Conservation (phyloP, 2,329 filamentous ascomycete genomes). For the Scytalidium sp. region DNA sequence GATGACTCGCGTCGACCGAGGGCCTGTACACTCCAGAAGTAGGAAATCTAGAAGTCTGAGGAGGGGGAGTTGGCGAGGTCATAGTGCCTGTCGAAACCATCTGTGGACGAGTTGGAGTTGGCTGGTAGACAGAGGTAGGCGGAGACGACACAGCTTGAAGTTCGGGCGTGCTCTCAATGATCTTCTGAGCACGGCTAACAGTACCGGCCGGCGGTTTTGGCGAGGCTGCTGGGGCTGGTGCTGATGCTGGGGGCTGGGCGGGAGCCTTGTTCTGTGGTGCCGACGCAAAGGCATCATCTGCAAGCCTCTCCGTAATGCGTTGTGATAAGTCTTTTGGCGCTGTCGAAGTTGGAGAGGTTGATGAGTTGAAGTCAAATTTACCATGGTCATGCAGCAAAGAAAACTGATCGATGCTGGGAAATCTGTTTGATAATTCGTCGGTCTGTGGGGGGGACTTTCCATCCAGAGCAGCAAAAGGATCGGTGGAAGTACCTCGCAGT, state of each 20-base stretch:
- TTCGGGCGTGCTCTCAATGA: constrained; percentile 61
- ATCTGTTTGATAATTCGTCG: constrained; percentile 82
- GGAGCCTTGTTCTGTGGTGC: constrained; percentile 16
- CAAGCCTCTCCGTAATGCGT: constrained; percentile 71
- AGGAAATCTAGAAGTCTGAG: constrained; percentile 19
- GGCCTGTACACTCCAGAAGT: constrained; percentile 23
- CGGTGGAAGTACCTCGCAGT: constrained; percentile 64
- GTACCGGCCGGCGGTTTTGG: constrained; percentile 28
- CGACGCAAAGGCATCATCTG: constrained; percentile 77
- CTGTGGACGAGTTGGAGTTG: constrained; percentile 31
- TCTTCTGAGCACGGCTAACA: constrained; percentile 60
- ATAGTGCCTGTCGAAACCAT: constrained; percentile 77
- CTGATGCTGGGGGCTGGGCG: constrained; percentile 10
- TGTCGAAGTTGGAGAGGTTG: constrained; percentile 36
- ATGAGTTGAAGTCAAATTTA: constrained; percentile 77
- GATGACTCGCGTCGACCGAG: constrained; percentile 22
- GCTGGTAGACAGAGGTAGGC: constrained; percentile 26
- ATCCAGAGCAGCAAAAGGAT: constrained; percentile 91
- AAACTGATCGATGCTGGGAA: constrained; percentile 92
- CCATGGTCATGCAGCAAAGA: constrained; percentile 83
- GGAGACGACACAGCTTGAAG: constrained; percentile 46
- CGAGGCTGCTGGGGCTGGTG: constrained; percentile 6
- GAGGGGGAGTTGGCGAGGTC: constrained; percentile 58
- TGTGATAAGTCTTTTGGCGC: constrained; percentile 56
- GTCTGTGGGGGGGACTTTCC: constrained; percentile 53